phyloP scores from a whole-genome alignment of 306 rosid species.

The Prunus dulcis region DNA sequence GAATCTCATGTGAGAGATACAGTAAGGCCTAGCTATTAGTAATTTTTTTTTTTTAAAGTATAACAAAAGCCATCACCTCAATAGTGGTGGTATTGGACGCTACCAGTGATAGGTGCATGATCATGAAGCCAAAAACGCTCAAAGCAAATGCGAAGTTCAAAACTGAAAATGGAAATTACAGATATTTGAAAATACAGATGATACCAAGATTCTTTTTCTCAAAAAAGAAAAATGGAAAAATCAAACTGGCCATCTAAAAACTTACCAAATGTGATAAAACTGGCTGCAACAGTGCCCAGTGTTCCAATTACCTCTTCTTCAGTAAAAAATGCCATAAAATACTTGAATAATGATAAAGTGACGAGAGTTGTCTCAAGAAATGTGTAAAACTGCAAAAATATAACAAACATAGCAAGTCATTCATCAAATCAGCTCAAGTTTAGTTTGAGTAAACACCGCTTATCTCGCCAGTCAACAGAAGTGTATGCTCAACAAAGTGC shows the following conservation, averaged over 20 bases:
- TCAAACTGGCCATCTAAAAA: slow-evolving; percentile 10
- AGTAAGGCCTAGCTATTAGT: slow-evolving; percentile 8
- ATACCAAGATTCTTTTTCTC: neutral
- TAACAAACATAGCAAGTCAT: slow-evolving; percentile 10
- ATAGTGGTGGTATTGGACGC: slow-evolving; percentile 67
- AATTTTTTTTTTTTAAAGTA: neutral
- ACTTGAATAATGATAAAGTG: slow-evolving; percentile 53
- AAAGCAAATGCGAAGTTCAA: slow-evolving; percentile 58
- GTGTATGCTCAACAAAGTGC: neutral
- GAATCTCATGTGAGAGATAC: slow-evolving; percentile 10
- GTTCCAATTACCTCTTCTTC: slow-evolving; percentile 59
- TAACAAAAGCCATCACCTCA: slow-evolving; percentile 46
- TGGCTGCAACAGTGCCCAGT: slow-evolving; percentile 48
- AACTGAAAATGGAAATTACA: slow-evolving; percentile 41
- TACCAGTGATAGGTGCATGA: slow-evolving; percentile 61
- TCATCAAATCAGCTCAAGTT: neutral
- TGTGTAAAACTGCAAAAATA: slow-evolving; percentile 62
- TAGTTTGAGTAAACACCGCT: neutral
- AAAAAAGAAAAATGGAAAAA: neutral
- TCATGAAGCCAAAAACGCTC: slow-evolving; percentile 64
- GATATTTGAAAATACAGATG: slow-evolving; percentile 5
- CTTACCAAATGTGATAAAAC: slow-evolving; percentile 73
- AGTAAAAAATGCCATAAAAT: slow-evolving; percentile 54
- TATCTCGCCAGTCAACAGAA: neutral
- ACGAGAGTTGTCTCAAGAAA: slow-evolving; percentile 69